Evolutionary conservation across 768 basidiomycete species (phyloP).

Genomic region (Mycena galericulata): DNA sequence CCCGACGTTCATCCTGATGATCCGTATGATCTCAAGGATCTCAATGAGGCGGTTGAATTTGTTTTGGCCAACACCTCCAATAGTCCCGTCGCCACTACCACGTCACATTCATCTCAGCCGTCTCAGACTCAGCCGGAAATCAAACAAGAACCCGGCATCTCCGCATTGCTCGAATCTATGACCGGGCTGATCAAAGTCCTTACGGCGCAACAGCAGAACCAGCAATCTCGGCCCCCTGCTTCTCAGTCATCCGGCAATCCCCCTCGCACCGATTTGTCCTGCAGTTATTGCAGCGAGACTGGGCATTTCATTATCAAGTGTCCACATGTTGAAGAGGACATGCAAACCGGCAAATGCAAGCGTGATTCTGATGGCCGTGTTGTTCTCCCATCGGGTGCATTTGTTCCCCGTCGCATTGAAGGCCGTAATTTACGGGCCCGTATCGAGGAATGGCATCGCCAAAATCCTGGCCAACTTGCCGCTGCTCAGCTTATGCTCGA

Average conservation of each 20-base stretch:
- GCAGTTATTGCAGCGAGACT: constrained; percentile 38
- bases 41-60: constrained; percentile 37
- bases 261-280: neutral
- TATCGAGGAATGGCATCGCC: constrained; percentile 26
- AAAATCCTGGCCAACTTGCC: constrained; percentile 23
- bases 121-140: neutral
- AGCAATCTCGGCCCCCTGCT: neutral
- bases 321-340: constrained; percentile 13
- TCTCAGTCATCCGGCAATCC: neutral
- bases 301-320: constrained; percentile 39
- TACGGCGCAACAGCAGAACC: no score
- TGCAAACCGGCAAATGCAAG: constrained; percentile 21
- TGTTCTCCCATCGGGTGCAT: constrained; percentile 27
- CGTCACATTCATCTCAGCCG: neutral
- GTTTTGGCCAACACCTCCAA: constrained; percentile 26
- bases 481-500: neutral
- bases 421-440: constrained; percentile 15
- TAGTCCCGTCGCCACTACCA: neutral
- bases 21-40: constrained; percentile 36
- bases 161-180: constrained; percentile 15
- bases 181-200: constrained; percentile 21
- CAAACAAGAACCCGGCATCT: constrained; percentile 10
- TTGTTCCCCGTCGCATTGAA: constrained; percentile 30
- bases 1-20: constrained; percentile 39
- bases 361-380: constrained; percentile 40